These are phyloP conservation scores for Arxiozyma bovina DNA, from an alignment of 1,139 yeast genomes.

Conservation along the genomic window DNA sequence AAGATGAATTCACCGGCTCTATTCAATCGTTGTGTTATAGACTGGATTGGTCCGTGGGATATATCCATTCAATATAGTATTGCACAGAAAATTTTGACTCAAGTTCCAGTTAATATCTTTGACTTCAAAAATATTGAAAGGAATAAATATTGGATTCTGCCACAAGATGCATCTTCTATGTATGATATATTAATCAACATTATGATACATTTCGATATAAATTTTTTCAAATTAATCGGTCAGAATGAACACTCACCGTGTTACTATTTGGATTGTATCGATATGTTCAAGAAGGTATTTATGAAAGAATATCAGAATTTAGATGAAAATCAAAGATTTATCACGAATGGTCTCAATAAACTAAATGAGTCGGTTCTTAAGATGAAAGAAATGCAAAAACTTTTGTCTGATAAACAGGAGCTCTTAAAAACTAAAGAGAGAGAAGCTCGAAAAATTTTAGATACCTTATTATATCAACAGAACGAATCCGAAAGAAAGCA, in stretches of 20 bases:
- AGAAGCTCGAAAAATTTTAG: slow-evolving; percentile 65
- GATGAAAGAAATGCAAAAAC: slow-evolving; percentile 51
- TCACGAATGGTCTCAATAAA: slow-evolving; percentile 64
- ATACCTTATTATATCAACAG: slow-evolving; percentile 75
- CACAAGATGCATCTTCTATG: slow-evolving; percentile 24
- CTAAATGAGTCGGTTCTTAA: slow-evolving; percentile 68
- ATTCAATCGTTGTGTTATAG: slow-evolving; percentile 80
- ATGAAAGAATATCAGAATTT: slow-evolving; percentile 39
- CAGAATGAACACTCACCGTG: slow-evolving; percentile 46
- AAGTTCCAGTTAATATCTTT: slow-evolving; percentile 47
- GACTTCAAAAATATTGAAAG: slow-evolving; percentile 33
- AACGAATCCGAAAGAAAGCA: slow-evolving; percentile 88
- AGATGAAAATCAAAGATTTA: slow-evolving; percentile 65
- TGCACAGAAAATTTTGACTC: slow-evolving; percentile 36
- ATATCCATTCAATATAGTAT: slow-evolving; percentile 43
- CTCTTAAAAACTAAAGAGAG: slow-evolving; percentile 47
- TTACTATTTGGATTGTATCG: slow-evolving; percentile 46
- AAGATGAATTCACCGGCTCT: slow-evolving; percentile 69
- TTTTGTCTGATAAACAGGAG: slow-evolving; percentile 46
- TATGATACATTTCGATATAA: slow-evolving; percentile 34
- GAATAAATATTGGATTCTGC: slow-evolving; percentile 12
- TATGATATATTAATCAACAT: slow-evolving; percentile 44
- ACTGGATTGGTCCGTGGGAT: slow-evolving; percentile 89
- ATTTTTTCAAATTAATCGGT: not conserved
- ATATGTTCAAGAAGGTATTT: slow-evolving; percentile 41